Base-by-base conservation (phyloP, 257 asterid genomes). In the Nicotiana paniculata region DNA sequence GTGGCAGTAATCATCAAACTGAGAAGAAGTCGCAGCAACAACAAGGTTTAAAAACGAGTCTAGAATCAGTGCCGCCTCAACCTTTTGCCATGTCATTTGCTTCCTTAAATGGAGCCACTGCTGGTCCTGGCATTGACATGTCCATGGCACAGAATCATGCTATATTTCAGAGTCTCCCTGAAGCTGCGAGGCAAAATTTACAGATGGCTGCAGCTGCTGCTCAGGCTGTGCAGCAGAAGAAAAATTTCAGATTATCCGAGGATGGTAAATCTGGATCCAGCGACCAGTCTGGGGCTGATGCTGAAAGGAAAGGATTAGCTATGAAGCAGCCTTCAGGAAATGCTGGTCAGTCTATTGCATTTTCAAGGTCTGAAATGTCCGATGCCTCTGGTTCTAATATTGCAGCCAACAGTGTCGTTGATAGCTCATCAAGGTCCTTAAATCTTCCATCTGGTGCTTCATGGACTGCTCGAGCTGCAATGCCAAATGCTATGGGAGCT, bases 71-170 rank as follows among this genome's bases (percentile, higher is more conserved):
- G 77, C 93, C 97, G 0, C 88, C 91, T 66, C 97, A 90, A 81
- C 82, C 95, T 35, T 94, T 94, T 61, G 97, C 97, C 0, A 90
- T 93, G 98, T 93, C 97, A 13, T 96, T 96, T 86, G 93, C 95
- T 70, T 88, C 97, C 16, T 74, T 91, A 0, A 92, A 88, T 81
- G 97, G 97, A n/a, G 79, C 90, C 9, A 75, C 80, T 68, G 63
- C 86, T 32, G 90, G 88, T 57, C 86, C 89, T 11, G 93, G 94
- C 28, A 87, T 92, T 28, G 97, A 92, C 57, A 57, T 90, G 9
- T 37, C 99, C 66, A 86, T 91, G 92, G 89, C 94, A 10, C 98
- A 93, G 37, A 93, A 89, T 79, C 95, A 93, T 35, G 92, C 97
- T 15, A 86, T 92, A 77, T 91, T 93, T 67, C 97, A 93, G 86